Conservation (phyloP, 371 early-diverging fungal genomes). For the Mucor velutinosus region DNA sequence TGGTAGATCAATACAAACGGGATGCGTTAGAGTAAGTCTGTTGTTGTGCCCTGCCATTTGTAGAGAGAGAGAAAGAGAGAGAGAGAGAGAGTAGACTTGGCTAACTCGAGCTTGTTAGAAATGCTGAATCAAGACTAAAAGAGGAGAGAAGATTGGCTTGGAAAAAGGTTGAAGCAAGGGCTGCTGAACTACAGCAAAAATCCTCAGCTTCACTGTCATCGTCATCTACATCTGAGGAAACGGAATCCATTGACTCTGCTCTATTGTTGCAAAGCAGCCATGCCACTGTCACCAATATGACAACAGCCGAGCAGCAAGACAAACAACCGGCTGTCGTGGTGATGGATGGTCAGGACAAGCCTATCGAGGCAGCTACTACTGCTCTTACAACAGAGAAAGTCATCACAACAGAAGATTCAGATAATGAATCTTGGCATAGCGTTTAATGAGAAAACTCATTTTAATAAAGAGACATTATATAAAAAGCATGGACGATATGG, state of each 20-base stretch:
- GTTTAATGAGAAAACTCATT: neutral
- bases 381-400: neutral
- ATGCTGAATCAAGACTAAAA: neutral
- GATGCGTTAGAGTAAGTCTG: conserved; percentile 14
- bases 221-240: neutral
- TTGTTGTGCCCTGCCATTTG: no score
- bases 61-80: no score
- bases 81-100: neutral
- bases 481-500: neutral
- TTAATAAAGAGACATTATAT: neutral
- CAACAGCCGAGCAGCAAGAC: no score
- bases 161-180: conserved; percentile 8
- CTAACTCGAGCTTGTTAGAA: neutral
- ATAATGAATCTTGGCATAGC: conserved; percentile 25
- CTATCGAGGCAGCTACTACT: neutral
- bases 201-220: neutral
- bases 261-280: neutral
- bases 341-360: neutral
- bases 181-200: conserved; percentile 3
- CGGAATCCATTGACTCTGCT: neutral
- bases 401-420: conserved; percentile 11
- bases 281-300: no score
- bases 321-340: no score
- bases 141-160: conserved; percentile 10
- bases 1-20: conserved; percentile 79